These are phyloP conservation scores for Pneumocystis canis DNA, from an alignment of 1,139 yeast species.

Conservation along the genomic window DNA sequence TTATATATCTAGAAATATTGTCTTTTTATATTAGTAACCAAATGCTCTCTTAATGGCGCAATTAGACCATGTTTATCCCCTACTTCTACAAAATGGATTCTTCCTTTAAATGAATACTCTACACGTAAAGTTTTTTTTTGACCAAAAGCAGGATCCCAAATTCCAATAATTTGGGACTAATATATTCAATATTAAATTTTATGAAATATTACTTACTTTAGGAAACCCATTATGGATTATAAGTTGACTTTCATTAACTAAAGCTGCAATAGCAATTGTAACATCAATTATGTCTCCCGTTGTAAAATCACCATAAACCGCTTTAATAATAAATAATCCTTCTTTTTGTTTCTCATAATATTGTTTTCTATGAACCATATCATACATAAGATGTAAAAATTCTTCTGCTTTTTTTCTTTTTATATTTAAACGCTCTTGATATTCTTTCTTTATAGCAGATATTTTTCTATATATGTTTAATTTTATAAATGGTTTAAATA, in stretches of 20 bases:
- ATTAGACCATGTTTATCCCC: slow-evolving; percentile 10
- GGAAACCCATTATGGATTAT: slow-evolving; percentile 3
- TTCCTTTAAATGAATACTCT: slow-evolving; percentile 7
- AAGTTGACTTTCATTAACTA: slow-evolving; percentile 8
- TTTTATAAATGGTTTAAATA: not conserved
- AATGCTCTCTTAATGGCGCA: slow-evolving; percentile 1
- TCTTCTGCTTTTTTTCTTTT: not conserved
- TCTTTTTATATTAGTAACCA: not conserved
- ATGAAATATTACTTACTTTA: not conserved
- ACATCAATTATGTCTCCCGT: slow-evolving; percentile 7
- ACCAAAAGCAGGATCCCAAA: slow-evolving; percentile 13
- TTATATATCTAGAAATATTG: not conserved
- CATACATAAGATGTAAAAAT: not conserved
- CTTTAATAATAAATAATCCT: not conserved
- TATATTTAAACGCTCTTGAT: not conserved
- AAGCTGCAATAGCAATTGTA: slow-evolving; percentile 11
- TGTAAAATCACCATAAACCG: slow-evolving; percentile 3
- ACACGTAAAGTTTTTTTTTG: slow-evolving; percentile 8
- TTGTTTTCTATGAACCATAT: not conserved
- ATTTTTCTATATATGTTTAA: not conserved
- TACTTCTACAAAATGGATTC: slow-evolving; percentile 9
- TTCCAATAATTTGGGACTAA: slow-evolving; percentile 1
- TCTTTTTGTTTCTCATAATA: not conserved
- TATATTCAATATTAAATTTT: not conserved
- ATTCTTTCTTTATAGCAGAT: not conserved